These are phyloP conservation scores for Nakazawaea sp. DNA, from an alignment of 805 yeast genomes.

Conservation along the genomic window DNA sequence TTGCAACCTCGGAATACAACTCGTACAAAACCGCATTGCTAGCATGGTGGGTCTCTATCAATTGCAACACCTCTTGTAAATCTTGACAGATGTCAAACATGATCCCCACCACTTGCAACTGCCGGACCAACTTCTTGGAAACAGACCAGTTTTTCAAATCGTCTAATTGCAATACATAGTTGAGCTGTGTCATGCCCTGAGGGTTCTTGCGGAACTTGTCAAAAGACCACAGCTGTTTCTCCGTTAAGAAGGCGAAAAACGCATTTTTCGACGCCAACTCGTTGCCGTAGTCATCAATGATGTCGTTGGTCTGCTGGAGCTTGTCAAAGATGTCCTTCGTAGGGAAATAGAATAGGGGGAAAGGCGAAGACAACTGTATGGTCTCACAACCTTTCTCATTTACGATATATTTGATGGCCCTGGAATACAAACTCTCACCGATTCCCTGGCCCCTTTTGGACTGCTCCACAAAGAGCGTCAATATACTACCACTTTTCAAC, in stretches of 20 bases:
- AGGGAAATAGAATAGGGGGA: conserved; percentile 33
- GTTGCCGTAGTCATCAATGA: not conserved
- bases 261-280: not conserved
- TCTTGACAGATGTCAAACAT: conserved; percentile 48
- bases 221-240: conserved; percentile 7
- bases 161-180: conserved; percentile 32
- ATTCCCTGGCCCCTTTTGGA: conserved; percentile 47
- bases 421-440: conserved; percentile 44
- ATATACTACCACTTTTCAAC: conserved; percentile 32
- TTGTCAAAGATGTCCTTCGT: conserved; percentile 11
- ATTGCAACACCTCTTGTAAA: conserved; percentile 31
- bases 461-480: conserved; percentile 44
- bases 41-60: conserved; percentile 24
- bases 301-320: conserved; percentile 1
- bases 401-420: conserved; percentile 43
- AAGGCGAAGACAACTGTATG: conserved; percentile 35
- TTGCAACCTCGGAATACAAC: conserved; percentile 16
- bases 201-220: conserved; percentile 4
- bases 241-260: conserved; percentile 4
- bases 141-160: conserved; percentile 42
- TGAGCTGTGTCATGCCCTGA: conserved; percentile 1
- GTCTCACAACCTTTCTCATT: conserved; percentile 33
- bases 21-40: conserved; percentile 16
- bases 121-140: conserved; percentile 45
- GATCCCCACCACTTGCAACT: conserved; percentile 50